phyloP scores from a whole-genome alignment of 352 stramenopile species.

The Phytopythium helicoides region DNA sequence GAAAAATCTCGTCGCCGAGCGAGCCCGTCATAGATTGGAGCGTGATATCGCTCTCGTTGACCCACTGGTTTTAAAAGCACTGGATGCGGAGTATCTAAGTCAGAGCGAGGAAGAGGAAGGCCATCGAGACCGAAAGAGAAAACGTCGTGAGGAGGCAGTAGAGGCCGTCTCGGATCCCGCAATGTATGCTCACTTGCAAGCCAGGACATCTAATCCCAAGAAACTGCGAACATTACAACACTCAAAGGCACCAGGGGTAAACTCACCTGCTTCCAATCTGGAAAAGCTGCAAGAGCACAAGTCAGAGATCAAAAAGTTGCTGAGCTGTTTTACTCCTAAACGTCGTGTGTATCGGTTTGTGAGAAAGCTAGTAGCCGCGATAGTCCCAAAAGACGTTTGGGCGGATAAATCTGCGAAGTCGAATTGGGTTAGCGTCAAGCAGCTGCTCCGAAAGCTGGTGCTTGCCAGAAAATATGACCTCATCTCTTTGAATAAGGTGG shows the following conservation, averaged over 20 bases:
- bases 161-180: conserved; percentile 40
- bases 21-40: conserved; percentile 1
- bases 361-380: conserved; percentile 39
- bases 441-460: conserved; percentile 41
- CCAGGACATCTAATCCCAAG: conserved; percentile 4
- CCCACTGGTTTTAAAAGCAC: conserved; percentile 21
- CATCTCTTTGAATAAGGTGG: conserved; percentile 53
- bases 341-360: conserved; percentile 44
- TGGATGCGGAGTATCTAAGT: conserved; percentile 60
- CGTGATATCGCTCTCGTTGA: conserved; percentile 9
- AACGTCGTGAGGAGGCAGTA: conserved; percentile 46
- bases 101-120: conserved; percentile 31
- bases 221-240: conserved; percentile 7
- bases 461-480: conserved; percentile 56
- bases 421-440: conserved; percentile 61
- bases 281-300: conserved; percentile 51
- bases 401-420: conserved; percentile 19
- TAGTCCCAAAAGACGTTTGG: conserved; percentile 67
- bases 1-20: conserved; percentile 18
- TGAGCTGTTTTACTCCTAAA: conserved; percentile 43
- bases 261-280: conserved; percentile 5
- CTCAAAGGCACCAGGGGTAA: not conserved
- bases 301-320: conserved; percentile 37
- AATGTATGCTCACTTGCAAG: not conserved
- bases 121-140: conserved; percentile 36